phyloP scores from a whole-genome alignment of 257 asterid species.

The Gynochthodes officinalis region DNA sequence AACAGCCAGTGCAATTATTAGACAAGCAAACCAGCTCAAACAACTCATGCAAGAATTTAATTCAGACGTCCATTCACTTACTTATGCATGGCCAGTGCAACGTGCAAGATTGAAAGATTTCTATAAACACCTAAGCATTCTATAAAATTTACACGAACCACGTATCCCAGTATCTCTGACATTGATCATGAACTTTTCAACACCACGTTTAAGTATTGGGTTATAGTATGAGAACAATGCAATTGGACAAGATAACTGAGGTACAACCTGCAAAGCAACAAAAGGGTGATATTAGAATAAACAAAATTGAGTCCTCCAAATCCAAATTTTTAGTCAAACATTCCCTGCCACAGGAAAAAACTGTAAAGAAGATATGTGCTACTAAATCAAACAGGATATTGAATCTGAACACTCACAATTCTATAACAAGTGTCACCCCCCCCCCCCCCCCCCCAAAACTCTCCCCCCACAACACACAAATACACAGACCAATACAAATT shows the following conservation, averaged over 20 bases:
- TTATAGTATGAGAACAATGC: conserved; percentile 82
- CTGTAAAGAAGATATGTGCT: not conserved
- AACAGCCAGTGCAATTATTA: no score
- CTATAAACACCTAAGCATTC: not conserved
- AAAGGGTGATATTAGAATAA: conserved; percentile 5
- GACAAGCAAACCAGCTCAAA: not conserved
- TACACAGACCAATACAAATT: not conserved
- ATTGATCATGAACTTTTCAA: conserved; percentile 70
- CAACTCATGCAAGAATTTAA: not conserved
- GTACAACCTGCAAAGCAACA: conserved; percentile 51
- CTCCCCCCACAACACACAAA: not conserved
- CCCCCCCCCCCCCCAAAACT: not conserved
- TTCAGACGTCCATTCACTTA: not conserved
- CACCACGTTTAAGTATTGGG: conserved; percentile 86
- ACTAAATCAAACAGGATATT: no score
- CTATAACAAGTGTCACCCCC: not conserved
- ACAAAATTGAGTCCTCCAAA: not conserved
- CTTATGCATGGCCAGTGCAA: conserved; percentile 5
- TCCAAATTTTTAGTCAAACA: not conserved
- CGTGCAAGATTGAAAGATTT: not conserved
- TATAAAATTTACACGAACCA: conserved; percentile 39
- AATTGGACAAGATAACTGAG: conserved; percentile 80
- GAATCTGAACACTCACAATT: not conserved
- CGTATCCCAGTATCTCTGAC: conserved; percentile 69
- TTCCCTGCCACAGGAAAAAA: not conserved